These are phyloP conservation scores for Phaeophleospora eucalypticola DNA, from an alignment of 2,329 filamentous ascomycete genomes.

Conservation along the genomic window DNA sequence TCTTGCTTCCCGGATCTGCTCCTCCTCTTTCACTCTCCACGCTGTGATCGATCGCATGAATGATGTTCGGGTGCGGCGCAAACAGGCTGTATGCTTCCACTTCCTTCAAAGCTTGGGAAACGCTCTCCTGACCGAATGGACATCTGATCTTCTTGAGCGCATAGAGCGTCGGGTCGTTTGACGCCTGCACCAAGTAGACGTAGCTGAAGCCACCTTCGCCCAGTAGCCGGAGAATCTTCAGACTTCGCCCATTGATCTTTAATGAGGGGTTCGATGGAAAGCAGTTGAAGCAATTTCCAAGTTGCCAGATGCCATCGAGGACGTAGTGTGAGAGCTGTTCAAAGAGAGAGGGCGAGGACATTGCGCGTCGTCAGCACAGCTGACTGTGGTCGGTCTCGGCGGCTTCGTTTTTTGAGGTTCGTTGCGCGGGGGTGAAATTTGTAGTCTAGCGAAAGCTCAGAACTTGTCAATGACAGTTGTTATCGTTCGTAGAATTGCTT, in stretches of 20 bases:
- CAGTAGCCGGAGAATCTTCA: constrained; percentile 90
- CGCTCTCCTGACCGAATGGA: constrained; percentile 94
- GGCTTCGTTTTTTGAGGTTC: too few species aligned
- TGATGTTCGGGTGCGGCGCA: constrained; percentile 76
- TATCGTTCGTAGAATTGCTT: too few species aligned
- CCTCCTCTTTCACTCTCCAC: constrained; percentile 64
- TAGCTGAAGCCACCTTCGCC: constrained; percentile 99
- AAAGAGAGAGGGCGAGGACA: constrained; percentile 28
- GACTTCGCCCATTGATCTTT: constrained; percentile 90
- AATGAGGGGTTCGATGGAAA: constrained; percentile 91
- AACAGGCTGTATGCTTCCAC: constrained; percentile 96
- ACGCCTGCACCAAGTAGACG: constrained; percentile 97
- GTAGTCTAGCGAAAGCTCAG: too few species aligned
- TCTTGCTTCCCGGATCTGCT: constrained; percentile 67
- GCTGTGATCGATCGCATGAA: constrained; percentile 76
- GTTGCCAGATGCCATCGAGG: constrained; percentile 82
- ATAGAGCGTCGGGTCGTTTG: constrained; percentile 74
- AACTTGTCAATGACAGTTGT: too few species aligned
- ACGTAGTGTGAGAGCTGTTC: constrained; percentile 55
- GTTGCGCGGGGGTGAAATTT: too few species aligned
- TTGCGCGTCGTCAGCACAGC: constrained; percentile 1
- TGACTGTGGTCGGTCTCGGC: too few species aligned
- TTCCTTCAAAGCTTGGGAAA: constrained; percentile 90
- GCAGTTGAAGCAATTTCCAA: constrained; percentile 93
- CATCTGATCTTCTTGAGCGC: constrained; percentile 98